A percentile compares a stretch with the other conserved stretches of the same genome.
Evolutionary conservation across 2,329 filamentous ascomycete species (phyloP).

Genomic region (Alternaria infectoria): DNA sequence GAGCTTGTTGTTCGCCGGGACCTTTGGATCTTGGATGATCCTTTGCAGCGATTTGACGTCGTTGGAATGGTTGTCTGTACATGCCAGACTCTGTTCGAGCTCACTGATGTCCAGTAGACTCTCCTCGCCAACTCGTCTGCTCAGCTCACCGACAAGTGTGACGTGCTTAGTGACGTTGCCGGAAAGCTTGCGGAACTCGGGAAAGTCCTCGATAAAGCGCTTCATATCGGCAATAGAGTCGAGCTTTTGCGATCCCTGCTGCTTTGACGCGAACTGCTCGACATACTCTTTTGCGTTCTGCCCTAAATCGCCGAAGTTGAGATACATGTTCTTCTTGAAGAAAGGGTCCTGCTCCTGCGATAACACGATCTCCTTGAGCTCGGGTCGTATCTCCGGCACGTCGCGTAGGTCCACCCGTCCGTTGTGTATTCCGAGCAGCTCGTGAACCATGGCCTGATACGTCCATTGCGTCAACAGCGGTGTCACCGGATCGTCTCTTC

Average conservation of each 20-base stretch:
- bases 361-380: constrained; percentile 91
- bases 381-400: constrained; percentile 82
- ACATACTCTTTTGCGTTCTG: constrained; percentile 99
- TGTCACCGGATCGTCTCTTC: constrained; percentile 92
- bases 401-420: constrained; percentile 89
- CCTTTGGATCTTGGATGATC: constrained; percentile 79
- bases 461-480: constrained; percentile 97
- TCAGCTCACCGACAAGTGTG: constrained; percentile 91
- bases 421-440: constrained; percentile 90
- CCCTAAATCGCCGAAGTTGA: constrained; percentile 95
- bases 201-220: constrained; percentile 97
- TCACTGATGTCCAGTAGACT: constrained; percentile 95
- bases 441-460: constrained; percentile 99
- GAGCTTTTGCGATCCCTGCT: constrained; percentile 94
- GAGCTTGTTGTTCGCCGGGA: constrained; percentile 83
- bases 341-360: constrained; percentile 98
- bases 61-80: constrained; percentile 90
- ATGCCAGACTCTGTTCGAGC: constrained; percentile 93
- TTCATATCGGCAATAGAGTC: constrained; percentile 99
- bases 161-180: constrained; percentile 99
- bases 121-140: constrained; percentile 82
- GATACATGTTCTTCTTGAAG: constrained; percentile 99
- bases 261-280: constrained; percentile 96
- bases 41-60: constrained; percentile 93
- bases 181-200: constrained; percentile 94